Evolutionary conservation across 768 basidiomycete genomes (phyloP).

Genomic region (Suillus plorans): DNA sequence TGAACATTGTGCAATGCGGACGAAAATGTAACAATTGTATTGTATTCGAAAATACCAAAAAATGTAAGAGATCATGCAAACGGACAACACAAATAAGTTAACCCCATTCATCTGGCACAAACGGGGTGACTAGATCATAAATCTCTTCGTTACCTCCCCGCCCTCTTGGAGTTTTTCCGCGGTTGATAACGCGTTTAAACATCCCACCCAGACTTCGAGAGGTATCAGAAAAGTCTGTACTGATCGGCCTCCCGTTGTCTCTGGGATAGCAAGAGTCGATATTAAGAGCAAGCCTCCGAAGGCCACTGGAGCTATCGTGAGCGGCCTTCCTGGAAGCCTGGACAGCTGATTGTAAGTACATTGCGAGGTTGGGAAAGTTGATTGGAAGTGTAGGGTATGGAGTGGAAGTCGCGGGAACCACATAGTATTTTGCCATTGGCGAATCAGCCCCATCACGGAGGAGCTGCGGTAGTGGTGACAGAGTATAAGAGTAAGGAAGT

Average conservation of each 20-base stretch:
- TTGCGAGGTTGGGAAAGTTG: constrained; percentile 70
- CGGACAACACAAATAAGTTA: constrained; percentile 23
- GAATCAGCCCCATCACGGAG: constrained; percentile 67
- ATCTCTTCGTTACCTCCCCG: constrained; percentile 72
- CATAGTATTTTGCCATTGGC: constrained; percentile 64
- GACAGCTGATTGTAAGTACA: constrained; percentile 71
- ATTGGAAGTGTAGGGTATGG: constrained; percentile 76
- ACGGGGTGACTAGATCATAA: constrained; percentile 81
- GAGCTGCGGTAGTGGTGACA: constrained; percentile 57
- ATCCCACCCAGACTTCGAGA: constrained; percentile 47
- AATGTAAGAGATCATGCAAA: background rate
- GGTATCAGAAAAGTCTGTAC: constrained; percentile 35
- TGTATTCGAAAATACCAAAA: background rate
- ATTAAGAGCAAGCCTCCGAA: constrained; percentile 69
- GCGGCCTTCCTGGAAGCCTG: constrained; percentile 64
- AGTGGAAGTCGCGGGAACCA: constrained; percentile 60
- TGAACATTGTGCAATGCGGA: background rate
- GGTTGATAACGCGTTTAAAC: constrained; percentile 61
- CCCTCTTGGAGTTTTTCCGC: constrained; percentile 45
- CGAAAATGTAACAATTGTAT: background rate
- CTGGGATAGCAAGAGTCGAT: constrained; percentile 66
- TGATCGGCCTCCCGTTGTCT: constrained; percentile 25
- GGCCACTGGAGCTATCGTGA: constrained; percentile 57
- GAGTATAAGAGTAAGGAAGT: constrained; percentile 72
- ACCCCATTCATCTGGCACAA: constrained; percentile 75